These are phyloP conservation scores for Protomyces lactucae-debilis DNA, from an alignment of 1,139 yeast species.

Conservation along the genomic window DNA sequence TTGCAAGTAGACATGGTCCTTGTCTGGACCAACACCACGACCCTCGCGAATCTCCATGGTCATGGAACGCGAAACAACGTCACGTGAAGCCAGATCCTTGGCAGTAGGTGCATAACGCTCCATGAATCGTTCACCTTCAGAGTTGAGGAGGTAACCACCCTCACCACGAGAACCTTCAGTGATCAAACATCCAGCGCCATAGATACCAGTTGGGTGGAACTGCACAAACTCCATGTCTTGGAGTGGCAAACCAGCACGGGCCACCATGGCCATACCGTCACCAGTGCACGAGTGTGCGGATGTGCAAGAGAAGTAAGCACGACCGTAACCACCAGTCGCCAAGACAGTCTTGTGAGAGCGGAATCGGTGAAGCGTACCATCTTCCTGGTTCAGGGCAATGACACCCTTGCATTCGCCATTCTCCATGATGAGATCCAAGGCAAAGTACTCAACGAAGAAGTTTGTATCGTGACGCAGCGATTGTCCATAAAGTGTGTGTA, in stretches of 20 bases:
- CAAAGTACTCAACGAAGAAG: constrained; percentile 96
- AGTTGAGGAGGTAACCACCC: constrained; percentile 94
- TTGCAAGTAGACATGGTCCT: constrained; percentile 94
- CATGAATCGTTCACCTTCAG: constrained; percentile 99
- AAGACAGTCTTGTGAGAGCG: constrained; percentile 93
- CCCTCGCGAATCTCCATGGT: constrained; percentile 98
- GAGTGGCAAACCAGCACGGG: constrained; percentile 96
- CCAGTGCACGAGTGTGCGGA: constrained; percentile 99
- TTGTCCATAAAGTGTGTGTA: constrained; percentile 95
- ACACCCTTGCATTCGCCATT: constrained; percentile 97
- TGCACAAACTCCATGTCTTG: constrained; percentile 97
- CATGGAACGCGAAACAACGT: constrained; percentile 96
- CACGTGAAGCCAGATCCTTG: constrained; percentile 96
- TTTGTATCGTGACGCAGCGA: constrained; percentile 95
- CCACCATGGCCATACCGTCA: constrained; percentile 97
- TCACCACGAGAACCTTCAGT: constrained; percentile 99
- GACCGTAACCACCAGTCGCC: constrained; percentile 98
- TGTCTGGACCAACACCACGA: constrained; percentile 96
- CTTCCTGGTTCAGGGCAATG: constrained; percentile 96
- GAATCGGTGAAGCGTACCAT: constrained; percentile 96
- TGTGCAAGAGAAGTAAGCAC: constrained; percentile 97
- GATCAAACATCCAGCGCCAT: constrained; percentile 97
- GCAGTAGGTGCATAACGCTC: constrained; percentile 99
- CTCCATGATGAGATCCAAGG: constrained; percentile 89
- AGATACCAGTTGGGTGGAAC: constrained; percentile 99